Percentiles rank a stretch among this genome's conserved stretches.
phyloP scores from a whole-genome alignment of 108 stramenopile genomes.

The Nannochloropsis gaditana region DNA sequence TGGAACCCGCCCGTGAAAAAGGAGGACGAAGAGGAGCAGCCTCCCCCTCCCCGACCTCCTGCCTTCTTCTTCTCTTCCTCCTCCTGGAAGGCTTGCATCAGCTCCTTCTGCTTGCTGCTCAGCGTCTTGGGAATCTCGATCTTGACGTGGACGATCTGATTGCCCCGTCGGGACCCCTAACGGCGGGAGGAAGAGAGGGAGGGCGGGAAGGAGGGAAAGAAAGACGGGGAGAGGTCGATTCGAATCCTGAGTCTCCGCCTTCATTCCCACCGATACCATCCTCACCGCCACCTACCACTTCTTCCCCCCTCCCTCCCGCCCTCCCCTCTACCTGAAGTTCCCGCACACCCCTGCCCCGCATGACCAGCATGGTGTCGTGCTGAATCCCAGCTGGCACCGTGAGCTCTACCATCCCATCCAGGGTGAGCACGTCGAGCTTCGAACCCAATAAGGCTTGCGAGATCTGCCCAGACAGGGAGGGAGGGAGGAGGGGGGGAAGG shows the following conservation, averaged over 20 bases:
- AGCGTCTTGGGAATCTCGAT: slow-evolving; percentile 71
- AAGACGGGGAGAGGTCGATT: not conserved
- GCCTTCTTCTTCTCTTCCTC: slow-evolving; percentile 52
- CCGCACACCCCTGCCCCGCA: slow-evolving; percentile 84
- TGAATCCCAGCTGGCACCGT: slow-evolving; percentile 85
- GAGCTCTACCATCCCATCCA: slow-evolving; percentile 87
- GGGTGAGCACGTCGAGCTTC: slow-evolving; percentile 83
- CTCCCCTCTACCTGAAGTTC: slow-evolving; percentile 45
- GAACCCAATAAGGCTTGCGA: slow-evolving; percentile 65
- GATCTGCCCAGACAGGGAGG: too few relatives aligned
- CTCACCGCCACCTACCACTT: not conserved
- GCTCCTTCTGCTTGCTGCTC: slow-evolving; percentile 77
- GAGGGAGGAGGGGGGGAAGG: not conserved
- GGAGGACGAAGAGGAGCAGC: not conserved
- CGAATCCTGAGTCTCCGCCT: not conserved
- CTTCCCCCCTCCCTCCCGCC: not conserved
- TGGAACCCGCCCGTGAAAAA: slow-evolving; percentile 22
- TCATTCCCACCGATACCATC: too few relatives aligned
- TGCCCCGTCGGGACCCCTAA: slow-evolving; percentile 58
- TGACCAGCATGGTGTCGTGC: slow-evolving; percentile 76
- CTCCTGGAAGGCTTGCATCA: slow-evolving; percentile 81
- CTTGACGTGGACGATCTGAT: slow-evolving; percentile 88
- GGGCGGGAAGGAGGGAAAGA: not conserved
- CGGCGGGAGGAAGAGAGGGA: too few relatives aligned
- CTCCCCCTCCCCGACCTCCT: not conserved